Percentiles rank a stretch among this genome's conserved stretches.
These are phyloP conservation scores for Debaryomyces tyrocola DNA, from an alignment of 805 yeast genomes.

Conservation along the genomic window DNA sequence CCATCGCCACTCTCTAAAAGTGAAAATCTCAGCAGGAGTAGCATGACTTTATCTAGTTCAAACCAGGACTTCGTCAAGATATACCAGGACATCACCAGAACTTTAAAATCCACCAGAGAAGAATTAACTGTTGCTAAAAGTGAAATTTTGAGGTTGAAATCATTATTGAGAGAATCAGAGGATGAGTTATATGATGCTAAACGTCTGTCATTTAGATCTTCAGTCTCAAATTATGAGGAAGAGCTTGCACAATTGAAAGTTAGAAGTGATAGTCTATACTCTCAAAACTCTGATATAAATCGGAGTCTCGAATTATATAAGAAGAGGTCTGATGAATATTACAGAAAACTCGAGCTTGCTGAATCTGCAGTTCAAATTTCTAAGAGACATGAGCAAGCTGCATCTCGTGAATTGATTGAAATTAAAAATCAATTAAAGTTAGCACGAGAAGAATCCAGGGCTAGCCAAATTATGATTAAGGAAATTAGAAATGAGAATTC, in stretches of 20 bases:
- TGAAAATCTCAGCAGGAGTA: conserved; percentile 32
- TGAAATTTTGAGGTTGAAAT: conserved; percentile 42
- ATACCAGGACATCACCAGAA: conserved; percentile 50
- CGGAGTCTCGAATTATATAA: conserved; percentile 62
- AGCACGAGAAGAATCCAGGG: conserved; percentile 51
- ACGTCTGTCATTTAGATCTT: conserved; percentile 41
- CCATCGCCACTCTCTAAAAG: conserved; percentile 24
- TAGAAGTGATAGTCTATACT: conserved; percentile 54
- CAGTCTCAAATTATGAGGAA: conserved; percentile 35
- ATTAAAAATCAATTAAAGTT: conserved; percentile 42
- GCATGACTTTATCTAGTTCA: conserved; percentile 23
- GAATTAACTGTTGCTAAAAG: conserved; percentile 42
- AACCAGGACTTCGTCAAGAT: conserved; percentile 48
- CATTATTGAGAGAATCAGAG: conserved; percentile 41
- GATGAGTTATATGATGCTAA: conserved; percentile 43
- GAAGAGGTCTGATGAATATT: conserved; percentile 71
- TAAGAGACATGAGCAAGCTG: conserved; percentile 56
- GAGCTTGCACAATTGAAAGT: conserved; percentile 51
- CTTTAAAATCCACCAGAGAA: conserved; percentile 43
- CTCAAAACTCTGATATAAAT: conserved; percentile 56
- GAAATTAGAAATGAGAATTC: conserved; percentile 51
- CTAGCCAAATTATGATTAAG: conserved; percentile 53
- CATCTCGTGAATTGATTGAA: conserved; percentile 52
- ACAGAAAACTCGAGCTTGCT: conserved; percentile 70
- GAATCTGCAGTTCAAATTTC: conserved; percentile 70